Percentiles rank a stretch among this genome's conserved stretches.
phyloP scores from a whole-genome alignment of 148 eudicot species.

The Gaultheria prostrata region DNA sequence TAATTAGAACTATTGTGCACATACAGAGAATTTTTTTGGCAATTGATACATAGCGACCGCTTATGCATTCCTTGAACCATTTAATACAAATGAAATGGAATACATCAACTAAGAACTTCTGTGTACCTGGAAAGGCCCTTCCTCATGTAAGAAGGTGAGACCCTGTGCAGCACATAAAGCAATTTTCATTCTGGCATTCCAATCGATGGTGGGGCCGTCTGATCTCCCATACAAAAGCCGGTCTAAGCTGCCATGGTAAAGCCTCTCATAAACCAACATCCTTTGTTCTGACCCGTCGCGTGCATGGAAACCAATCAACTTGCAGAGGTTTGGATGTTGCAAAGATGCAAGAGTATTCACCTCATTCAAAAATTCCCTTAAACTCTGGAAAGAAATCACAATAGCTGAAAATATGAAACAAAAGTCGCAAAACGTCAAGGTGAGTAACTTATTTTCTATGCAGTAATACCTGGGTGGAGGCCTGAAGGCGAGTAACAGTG shows the following conservation, averaged over 20 bases:
- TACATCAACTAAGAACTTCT: not conserved
- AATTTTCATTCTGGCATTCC: slow-evolving; percentile 79
- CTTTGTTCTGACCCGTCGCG: slow-evolving; percentile 74
- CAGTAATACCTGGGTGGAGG: slow-evolving; percentile 59
- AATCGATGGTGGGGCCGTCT: slow-evolving; percentile 76
- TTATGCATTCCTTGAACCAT: not conserved
- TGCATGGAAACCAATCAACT: slow-evolving; percentile 88
- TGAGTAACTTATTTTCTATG: slow-evolving; percentile 6
- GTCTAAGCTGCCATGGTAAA: slow-evolving; percentile 91
- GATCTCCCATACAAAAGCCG: slow-evolving; percentile 70
- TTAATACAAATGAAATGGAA: not conserved
- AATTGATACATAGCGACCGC: not conserved
- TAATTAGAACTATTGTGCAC: not conserved
- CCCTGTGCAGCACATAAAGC: slow-evolving; percentile 91
- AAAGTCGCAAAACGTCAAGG: not conserved
- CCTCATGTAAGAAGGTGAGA: slow-evolving; percentile 87
- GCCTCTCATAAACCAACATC: slow-evolving; percentile 91
- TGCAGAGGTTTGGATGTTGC: slow-evolving; percentile 86
- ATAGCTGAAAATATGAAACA: not conserved
- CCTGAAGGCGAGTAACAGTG: slow-evolving; percentile 70
- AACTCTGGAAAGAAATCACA: slow-evolving; percentile 38
- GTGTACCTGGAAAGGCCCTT: slow-evolving; percentile 92
- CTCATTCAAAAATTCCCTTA: slow-evolving; percentile 80
- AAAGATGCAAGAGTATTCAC: slow-evolving; percentile 78
- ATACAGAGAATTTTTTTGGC: not conserved